Evolutionary conservation across 2,329 filamentous ascomycete genomes (phyloP), one percentile per base, ranked within the genome.

Genomic region (Ramularia collo-cygni): DNA sequence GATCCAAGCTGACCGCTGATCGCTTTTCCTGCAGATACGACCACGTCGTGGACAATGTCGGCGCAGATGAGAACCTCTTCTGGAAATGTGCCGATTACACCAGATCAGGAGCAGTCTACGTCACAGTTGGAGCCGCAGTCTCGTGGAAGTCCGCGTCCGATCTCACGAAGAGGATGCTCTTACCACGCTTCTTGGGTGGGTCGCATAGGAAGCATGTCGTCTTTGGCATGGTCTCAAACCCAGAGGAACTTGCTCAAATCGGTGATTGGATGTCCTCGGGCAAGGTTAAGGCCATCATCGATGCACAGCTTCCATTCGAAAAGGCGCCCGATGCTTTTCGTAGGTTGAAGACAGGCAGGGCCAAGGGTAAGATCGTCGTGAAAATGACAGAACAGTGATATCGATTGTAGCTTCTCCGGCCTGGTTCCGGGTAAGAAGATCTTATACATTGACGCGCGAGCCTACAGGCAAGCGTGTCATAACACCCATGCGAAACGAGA

Each of bases 331-430:
- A 72, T 50, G 79, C 77, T 1, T 77, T 75, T 56, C 68, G 72
- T 56, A 76, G 69, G 52, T 53, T 82, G 49, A 79, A 74, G 61
- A 72, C 65, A 0, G 71, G 72, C 0, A 66, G 71, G 29, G 66
- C 72, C 1, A 73, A 62, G 49, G 80, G 79, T 0, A 83, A 83
- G 62, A 63, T 83, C 44, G 65, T 83, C 4, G 51, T 70, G 8
- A 43, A 51, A 19, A 50, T 56, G 9, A 30, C 33, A 15, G n/a
- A 9, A n/a, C n/a, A n/a, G n/a, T n/a, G 26, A 37, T 31, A 16
- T 5, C 6, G 14, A 29, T 33, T 4, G 31, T 7, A 13, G 1
- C 19, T 21, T 16, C 16, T 21, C 12, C 13, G n/a, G n/a, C n/a
- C n/a, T n/a, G n/a, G n/a, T n/a, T n/a, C n/a, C n/a, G n/a, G n/a